A percentile compares a stretch with the other conserved stretches of the same genome.
These are phyloP conservation scores for Aspergillaceae sp. DNA, from an alignment of 2,329 filamentous ascomycete species.

Conservation along the genomic window DNA sequence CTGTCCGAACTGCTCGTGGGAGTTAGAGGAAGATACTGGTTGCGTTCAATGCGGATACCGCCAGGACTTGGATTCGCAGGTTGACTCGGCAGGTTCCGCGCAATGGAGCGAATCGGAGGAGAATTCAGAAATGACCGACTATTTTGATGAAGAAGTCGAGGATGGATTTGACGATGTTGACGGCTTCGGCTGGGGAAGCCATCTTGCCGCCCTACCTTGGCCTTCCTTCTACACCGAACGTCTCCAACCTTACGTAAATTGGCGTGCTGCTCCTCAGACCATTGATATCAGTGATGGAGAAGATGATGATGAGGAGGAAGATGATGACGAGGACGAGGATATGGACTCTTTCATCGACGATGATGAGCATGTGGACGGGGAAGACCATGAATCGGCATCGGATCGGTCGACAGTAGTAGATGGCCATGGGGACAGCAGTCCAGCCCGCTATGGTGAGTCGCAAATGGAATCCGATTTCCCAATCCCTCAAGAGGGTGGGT, in stretches of 20 bases:
- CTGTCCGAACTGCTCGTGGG: constrained; percentile 55
- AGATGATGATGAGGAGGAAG: constrained; percentile 18
- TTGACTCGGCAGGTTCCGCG: constrained; percentile 21
- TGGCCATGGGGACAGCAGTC: constrained; percentile 7
- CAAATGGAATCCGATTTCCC: constrained; percentile 12
- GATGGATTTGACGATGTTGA: constrained; percentile 25
- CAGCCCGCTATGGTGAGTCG: constrained; percentile 9
- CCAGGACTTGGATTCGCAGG: constrained; percentile 35
- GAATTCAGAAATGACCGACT: constrained; percentile 37
- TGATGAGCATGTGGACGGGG: constrained; percentile 13
- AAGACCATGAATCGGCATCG: constrained; percentile 19
- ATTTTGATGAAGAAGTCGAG: constrained; percentile 21
- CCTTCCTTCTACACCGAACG: not conserved
- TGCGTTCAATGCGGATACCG: constrained; percentile 51
- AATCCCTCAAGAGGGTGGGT: constrained; percentile 5
- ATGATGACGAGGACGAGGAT: constrained; percentile 22
- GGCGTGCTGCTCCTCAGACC: not conserved
- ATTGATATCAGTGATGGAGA: constrained; percentile 4
- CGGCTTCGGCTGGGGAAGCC: constrained; percentile 13
- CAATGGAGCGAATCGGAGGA: constrained; percentile 39
- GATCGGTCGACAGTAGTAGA: constrained; percentile 28
- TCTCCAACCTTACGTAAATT: not conserved
- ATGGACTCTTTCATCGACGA: constrained; percentile 31
- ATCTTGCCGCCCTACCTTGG: not conserved
- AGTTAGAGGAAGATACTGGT: constrained; percentile 50